Evolutionary conservation across 768 basidiomycete genomes (phyloP), one percentile per base, ranked within the genome.

Genomic region (Mycena chlorophos): DNA sequence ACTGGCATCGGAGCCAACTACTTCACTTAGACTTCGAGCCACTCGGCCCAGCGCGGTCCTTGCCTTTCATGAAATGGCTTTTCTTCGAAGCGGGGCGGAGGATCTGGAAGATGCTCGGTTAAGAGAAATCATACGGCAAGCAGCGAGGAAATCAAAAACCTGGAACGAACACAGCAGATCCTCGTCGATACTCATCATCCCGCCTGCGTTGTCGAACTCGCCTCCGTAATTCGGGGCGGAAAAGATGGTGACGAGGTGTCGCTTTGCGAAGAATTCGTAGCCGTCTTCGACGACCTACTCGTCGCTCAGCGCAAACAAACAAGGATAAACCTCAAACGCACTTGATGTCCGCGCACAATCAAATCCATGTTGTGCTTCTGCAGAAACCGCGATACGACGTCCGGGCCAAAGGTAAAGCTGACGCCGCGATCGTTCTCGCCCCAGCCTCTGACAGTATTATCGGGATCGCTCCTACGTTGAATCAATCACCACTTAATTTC

Each of bases 341-440:
- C 91, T 84, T 97, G 95, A 80, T 98, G 95, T 68, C 94, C 96
- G 73, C 95, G 84, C 76, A 94, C 97, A 68, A 98, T 98, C 70
- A 98, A 78, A 72, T 98, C 96, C 94, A 98, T 97, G 74, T 98
- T 94, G 69, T 98, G 96, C 73, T 97, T 98, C 80, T 96, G 94
- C 67, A 98, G 78, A 83, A 98, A 98, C 66, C 95, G 83, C 63
- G 92, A 93, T 49, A 98, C 96, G 49, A 98, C 95, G 69, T 98
- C 96, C 27, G 94, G 93, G 5, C 96, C 96, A 71, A 98, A 98
- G 23, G 95, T 98, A 75, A 98, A 98, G 40, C 94, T 96, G 49
- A 98, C 94, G 56, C 96, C 96, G 68, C 96, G 84, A 72, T 98
- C 96, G 70, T 98, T 98, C 77, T 98, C 96, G 70, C 91, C 93